A percentile compares a stretch with the other conserved stretches of the same genome.
These are phyloP conservation scores for Ehretia macrophylla DNA, from an alignment of 257 asterid species.

Conservation along the genomic window DNA sequence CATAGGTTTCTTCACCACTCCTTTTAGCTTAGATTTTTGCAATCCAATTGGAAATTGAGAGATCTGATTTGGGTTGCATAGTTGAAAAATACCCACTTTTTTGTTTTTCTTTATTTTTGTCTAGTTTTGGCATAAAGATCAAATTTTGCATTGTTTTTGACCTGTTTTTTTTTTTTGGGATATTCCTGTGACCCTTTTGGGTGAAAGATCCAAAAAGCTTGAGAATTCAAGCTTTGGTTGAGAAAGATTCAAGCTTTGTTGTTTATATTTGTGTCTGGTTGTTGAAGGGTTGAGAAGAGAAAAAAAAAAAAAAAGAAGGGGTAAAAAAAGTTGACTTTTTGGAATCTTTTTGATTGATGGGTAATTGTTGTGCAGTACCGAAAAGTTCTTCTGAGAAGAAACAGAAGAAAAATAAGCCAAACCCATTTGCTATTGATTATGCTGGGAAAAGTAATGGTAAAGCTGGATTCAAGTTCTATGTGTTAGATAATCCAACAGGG, in stretches of 20 bases:
- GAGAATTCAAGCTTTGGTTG: not conserved
- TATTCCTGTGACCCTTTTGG: not conserved
- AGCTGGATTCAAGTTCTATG: slow-evolving; percentile 1
- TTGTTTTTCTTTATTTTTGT: no score
- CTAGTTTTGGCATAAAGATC: no score
- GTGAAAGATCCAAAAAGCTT: not conserved
- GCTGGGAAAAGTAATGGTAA: not conserved
- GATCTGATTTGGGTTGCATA: not conserved
- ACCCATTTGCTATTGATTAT: slow-evolving; percentile 9
- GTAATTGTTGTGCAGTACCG: slow-evolving; percentile 10
- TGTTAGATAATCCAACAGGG: slow-evolving; percentile 10
- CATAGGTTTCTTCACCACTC: not conserved
- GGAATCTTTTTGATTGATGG: not conserved
- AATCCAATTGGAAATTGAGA: no score
- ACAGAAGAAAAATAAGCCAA: slow-evolving; percentile 5
- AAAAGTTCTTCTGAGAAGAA: not conserved
- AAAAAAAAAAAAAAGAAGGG: no score
- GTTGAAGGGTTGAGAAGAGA: no score
- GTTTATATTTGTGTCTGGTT: no score
- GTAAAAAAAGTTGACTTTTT: no score
- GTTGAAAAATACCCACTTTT: not conserved
- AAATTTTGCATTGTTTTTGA: no score
- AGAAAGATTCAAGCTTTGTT: not conserved
- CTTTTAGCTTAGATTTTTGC: not conserved
- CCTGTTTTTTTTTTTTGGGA: not conserved